Conservation (phyloP, 495 filamentous ascomycete genomes). For the Penicillium turbatum region DNA sequence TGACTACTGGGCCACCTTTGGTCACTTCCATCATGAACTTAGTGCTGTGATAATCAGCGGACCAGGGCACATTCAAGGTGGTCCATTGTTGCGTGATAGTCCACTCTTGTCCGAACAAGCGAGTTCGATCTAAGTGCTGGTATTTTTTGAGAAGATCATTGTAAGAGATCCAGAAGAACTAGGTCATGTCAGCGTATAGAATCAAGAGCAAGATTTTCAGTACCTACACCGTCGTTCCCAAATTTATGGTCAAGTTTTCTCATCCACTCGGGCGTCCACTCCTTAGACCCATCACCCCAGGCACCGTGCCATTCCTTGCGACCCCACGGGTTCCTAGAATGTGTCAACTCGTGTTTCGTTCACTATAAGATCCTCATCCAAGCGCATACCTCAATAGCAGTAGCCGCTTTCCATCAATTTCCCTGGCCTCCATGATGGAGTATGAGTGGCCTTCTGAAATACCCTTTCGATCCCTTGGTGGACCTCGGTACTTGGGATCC, state of each 20-base stretch:
- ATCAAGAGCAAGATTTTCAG: not conserved
- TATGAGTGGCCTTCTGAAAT: constrained; percentile 84
- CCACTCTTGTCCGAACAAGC: constrained; percentile 85
- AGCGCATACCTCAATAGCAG: constrained; percentile 57
- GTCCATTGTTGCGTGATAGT: constrained; percentile 82
- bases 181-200: constrained; percentile 9
- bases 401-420: constrained; percentile 70
- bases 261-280: constrained; percentile 92
- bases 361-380: too few species aligned
- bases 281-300: constrained; percentile 85
- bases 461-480: constrained; percentile 57
- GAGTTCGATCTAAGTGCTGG: constrained; percentile 75
- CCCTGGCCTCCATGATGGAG: constrained; percentile 76
- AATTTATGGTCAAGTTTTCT: constrained; percentile 72
- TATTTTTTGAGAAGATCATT: constrained; percentile 81
- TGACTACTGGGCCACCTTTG: constrained; percentile 64
- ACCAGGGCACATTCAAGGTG: constrained; percentile 78
- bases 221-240: constrained; percentile 72
- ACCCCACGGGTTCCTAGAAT: constrained; percentile 77
- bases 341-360: constrained; percentile 13
- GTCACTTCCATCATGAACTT: constrained; percentile 70
- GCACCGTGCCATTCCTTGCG: constrained; percentile 75
- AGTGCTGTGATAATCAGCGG: constrained; percentile 75
- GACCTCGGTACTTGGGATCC: constrained; percentile 35
- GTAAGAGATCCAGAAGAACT: constrained; percentile 70